Evolutionary conservation across 306 rosid genomes (phyloP), one percentile per base, ranked within the genome.

Genomic region (Prunus campanulata): DNA sequence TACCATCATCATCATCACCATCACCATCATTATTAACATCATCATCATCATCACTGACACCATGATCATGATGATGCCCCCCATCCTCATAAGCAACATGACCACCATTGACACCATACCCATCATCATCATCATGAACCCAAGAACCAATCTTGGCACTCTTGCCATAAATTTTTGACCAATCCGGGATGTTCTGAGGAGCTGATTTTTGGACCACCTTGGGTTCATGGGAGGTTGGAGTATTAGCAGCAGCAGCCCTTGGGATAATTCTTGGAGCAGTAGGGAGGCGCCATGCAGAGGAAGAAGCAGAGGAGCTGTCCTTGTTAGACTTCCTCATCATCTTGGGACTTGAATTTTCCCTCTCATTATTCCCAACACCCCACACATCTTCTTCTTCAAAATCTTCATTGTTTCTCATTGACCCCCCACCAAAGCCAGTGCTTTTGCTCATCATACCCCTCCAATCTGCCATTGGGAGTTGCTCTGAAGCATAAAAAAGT

Each of bases 91-190:
- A 11, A 48, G 20, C 79, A 48, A 27, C 35, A 52, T 14, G 57
- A 39, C 44, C 52, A 49, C 52, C 52, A 49, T 67, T 12, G 50
- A 71, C 63, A 49, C 39, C 78, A 79, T 71, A 11, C 16, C 56
- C 50, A 71, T 8, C 56, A 60, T 27, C 79, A 49, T 69, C 54
- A 22, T 29, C 52, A 47, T 49, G 57, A 68, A 66, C 74, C 76
- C 76, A 63, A 22, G 85, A 69, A 62, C 71, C 85, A 20, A 72
- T 82, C 39, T 71, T 71, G 32, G 72, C 74, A 73, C 81, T 84
- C 55, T 85, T 85, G 29, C 93, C 95, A 79, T 92, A 92, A 74
- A 90, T 89, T 76, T 87, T 90, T 19, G 98, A 89, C 98, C 97
- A 92, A 71, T 94, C 98, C 55, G 97, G 98, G 65, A 90, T 85